These are phyloP conservation scores for Podila epicladia DNA, from an alignment of 192 early-diverging fungal genomes.

Conservation along the genomic window DNA sequence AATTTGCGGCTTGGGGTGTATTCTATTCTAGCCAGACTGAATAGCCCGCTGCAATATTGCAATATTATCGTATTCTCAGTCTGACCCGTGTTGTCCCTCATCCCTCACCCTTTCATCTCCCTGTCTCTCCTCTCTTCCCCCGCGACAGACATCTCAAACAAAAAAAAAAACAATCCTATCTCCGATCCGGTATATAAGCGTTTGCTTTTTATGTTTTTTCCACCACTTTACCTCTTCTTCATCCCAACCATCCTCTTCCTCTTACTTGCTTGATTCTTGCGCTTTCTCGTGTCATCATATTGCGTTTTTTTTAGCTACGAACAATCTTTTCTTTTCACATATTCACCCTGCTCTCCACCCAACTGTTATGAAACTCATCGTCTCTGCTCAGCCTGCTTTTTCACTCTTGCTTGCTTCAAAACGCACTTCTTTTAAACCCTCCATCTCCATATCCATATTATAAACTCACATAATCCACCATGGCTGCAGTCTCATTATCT, in stretches of 20 bases:
- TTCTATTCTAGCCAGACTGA: background rate
- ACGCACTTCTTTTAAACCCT: background rate
- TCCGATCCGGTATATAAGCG: conserved; percentile 5
- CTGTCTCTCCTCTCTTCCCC: background rate
- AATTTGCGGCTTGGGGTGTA: background rate
- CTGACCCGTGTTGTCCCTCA: conserved; percentile 1
- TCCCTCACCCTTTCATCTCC: background rate
- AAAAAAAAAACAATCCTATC: background rate
- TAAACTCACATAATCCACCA: background rate
- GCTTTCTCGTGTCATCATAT: background rate
- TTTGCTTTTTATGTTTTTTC: background rate
- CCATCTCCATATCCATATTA: background rate
- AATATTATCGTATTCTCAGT: too few relatives aligned
- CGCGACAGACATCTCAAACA: background rate
- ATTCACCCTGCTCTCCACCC: background rate
- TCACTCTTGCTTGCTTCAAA: background rate
- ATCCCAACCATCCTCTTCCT: background rate
- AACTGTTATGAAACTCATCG: background rate
- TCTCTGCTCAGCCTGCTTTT: background rate
- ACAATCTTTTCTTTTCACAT: background rate
- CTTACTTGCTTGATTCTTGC: background rate
- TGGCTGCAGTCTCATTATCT: conserved; percentile 43
- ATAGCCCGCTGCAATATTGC: background rate
- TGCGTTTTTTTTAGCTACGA: background rate
- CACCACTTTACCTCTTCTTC: background rate